Conservation (phyloP, 1,284 basidiomycete genomes). For the Trametes hirsuta region DNA sequence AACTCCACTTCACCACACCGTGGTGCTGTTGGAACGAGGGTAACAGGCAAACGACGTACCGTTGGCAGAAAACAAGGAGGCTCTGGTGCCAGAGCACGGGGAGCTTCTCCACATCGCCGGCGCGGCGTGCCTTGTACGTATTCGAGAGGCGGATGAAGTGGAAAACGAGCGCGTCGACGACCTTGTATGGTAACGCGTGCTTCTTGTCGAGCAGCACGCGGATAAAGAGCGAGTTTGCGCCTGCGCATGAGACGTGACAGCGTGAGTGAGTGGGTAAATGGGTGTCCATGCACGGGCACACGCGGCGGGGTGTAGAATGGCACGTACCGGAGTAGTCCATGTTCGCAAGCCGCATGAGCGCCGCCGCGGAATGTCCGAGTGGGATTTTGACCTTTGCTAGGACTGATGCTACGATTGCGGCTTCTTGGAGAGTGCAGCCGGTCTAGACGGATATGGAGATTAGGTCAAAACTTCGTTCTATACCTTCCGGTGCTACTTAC, state of each 20-base stretch:
- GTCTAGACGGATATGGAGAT: conserved; percentile 41
- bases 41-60: conserved; percentile 49
- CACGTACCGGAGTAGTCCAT: conserved; percentile 91
- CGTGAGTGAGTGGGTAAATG: background rate
- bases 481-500: conserved; percentile 49
- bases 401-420: conserved; percentile 93
- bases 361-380: conserved; percentile 95
- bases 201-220: conserved; percentile 98
- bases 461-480: background rate
- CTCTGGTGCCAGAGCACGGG: conserved; percentile 99
- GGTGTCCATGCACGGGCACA: background rate
- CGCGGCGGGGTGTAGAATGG: background rate
- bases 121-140: conserved; percentile 74
- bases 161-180: conserved; percentile 96
- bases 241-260: conserved; percentile 38
- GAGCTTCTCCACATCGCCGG: conserved; percentile 73
- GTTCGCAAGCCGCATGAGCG: conserved; percentile 88
- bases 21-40: background rate
- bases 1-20: background rate
- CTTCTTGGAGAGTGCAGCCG: conserved; percentile 93
- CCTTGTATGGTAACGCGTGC: conserved; percentile 97
- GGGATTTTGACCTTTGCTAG: conserved; percentile 93
- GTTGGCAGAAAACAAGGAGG: conserved; percentile 91
- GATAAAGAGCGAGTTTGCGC: conserved; percentile 96
- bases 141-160: conserved; percentile 97